phyloP scores from a whole-genome alignment of 2,329 filamentous ascomycete genomes.

The Ascochyta pisi region DNA sequence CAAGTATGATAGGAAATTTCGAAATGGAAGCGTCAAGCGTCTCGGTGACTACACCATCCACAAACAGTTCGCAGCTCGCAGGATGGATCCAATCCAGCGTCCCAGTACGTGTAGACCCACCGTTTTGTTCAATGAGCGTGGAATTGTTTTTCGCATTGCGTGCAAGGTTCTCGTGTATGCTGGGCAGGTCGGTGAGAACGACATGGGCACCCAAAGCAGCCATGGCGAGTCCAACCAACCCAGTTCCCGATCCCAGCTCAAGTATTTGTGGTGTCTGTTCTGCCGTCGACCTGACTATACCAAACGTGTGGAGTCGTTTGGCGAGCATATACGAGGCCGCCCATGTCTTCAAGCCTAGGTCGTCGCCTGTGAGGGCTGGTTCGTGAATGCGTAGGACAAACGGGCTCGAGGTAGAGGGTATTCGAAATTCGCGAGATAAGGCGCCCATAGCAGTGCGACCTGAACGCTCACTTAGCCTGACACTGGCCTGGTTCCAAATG shows the following conservation, averaged over 20 bases:
- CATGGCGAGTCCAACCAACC: slow-evolving; percentile 86
- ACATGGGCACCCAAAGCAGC: slow-evolving; percentile 73
- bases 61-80: slow-evolving; percentile 50
- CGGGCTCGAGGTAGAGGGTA: slow-evolving; percentile 55
- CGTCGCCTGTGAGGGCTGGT: slow-evolving; percentile 85
- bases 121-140: slow-evolving; percentile 59
- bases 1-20: slow-evolving; percentile 70
- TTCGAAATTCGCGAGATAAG: slow-evolving; percentile 66
- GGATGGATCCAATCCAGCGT: slow-evolving; percentile 77
- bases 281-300: slow-evolving; percentile 12
- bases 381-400: slow-evolving; percentile 76
- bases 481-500: slow-evolving; percentile 81
- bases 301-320: slow-evolving; percentile 64
- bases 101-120: slow-evolving; percentile 67
- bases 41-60: slow-evolving; percentile 5
- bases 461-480: slow-evolving; percentile 82
- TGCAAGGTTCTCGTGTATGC: slow-evolving; percentile 82
- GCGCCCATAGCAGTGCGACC: slow-evolving; percentile 74
- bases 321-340: slow-evolving; percentile 87
- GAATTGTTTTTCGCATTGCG: slow-evolving; percentile 74
- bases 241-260: slow-evolving; percentile 89
- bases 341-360: slow-evolving; percentile 94
- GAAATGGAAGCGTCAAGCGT: slow-evolving; percentile 18
- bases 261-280: slow-evolving; percentile 55
- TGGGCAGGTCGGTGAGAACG: slow-evolving; percentile 79